Evolutionary conservation across 306 rosid species (phyloP).

Genomic region (Casuarina equisetifolia): DNA sequence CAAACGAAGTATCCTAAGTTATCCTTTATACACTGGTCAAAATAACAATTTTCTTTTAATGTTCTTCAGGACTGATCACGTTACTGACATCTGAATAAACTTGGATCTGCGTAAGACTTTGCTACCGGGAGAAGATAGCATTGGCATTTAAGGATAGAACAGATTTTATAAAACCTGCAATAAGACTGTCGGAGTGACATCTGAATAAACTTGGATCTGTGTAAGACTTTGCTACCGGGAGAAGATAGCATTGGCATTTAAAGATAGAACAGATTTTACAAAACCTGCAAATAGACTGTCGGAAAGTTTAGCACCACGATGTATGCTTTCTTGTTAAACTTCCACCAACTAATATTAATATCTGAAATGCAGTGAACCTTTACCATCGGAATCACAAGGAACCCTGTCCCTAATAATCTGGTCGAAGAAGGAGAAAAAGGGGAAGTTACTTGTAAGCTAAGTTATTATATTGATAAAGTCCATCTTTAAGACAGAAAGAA

Average conservation of each 20-base stretch:
- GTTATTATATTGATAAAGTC: slow-evolving; percentile 11
- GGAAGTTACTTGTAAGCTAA: background rate
- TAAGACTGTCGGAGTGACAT: slow-evolving; percentile 17
- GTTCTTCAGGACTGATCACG: background rate
- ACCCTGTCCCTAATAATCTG: background rate
- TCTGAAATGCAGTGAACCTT: slow-evolving; percentile 28
- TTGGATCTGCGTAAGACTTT: slow-evolving; percentile 17
- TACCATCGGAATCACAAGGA: background rate
- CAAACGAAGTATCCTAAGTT: too few relatives aligned
- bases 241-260: slow-evolving; percentile 9
- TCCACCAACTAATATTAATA: slow-evolving; percentile 15
- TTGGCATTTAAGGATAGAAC: slow-evolving; percentile 14
- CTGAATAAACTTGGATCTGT: slow-evolving; percentile 16
- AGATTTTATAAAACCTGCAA: slow-evolving; percentile 18
- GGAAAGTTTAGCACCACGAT: slow-evolving; percentile 14
- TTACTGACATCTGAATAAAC: slow-evolving; percentile 19
- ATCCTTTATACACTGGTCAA: too few relatives aligned
- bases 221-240: slow-evolving; percentile 11
- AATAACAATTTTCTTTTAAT: too few relatives aligned
- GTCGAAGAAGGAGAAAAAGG: background rate
- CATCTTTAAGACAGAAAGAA: slow-evolving; percentile 5
- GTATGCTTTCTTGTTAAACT: slow-evolving; percentile 3
- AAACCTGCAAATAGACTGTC: background rate
- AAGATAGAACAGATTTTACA: slow-evolving; percentile 23
- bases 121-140: background rate